Evolutionary conservation across 495 filamentous ascomycete genomes (phyloP).

Genomic region (Aspergillus funiculosus): DNA sequence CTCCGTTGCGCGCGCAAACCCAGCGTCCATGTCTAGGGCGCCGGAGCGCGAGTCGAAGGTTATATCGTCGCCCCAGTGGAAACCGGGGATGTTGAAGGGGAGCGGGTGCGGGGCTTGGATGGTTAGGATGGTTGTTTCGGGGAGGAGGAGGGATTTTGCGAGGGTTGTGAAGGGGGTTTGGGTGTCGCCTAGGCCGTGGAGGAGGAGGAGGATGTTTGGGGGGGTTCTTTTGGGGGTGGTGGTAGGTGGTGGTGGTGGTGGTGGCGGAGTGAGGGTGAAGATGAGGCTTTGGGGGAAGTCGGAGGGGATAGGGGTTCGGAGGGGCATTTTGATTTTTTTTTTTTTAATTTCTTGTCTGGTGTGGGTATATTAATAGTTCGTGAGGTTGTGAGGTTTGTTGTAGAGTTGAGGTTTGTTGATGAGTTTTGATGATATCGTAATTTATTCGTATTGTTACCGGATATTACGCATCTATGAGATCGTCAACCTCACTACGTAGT

Average conservation of each 20-base stretch:
- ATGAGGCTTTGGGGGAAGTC: conserved; percentile 50
- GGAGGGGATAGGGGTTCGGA: conserved; percentile 29
- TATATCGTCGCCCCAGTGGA: conserved; percentile 93
- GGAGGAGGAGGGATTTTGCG: conserved; percentile 65
- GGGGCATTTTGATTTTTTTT: conserved; percentile 28
- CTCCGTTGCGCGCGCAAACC: conserved; percentile 53
- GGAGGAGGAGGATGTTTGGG: conserved; percentile 74
- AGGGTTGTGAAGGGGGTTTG: conserved; percentile 64
- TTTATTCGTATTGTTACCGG: too few relatives aligned
- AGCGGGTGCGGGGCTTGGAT: conserved; percentile 68
- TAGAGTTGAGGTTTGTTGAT: background rate
- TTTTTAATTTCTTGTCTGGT: background rate
- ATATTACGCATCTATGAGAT: too few relatives aligned
- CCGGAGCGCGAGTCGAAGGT: conserved; percentile 56
- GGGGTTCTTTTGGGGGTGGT: background rate
- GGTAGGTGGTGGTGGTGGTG: background rate
- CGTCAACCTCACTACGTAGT: too few relatives aligned
- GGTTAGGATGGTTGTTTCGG: conserved; percentile 72
- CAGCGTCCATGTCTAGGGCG: conserved; percentile 70
- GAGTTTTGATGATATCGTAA: too few relatives aligned
- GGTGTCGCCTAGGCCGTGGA: conserved; percentile 87
- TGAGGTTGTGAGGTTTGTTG: background rate
- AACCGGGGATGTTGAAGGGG: conserved; percentile 69
- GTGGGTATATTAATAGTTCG: background rate
- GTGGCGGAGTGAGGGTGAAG: conserved; percentile 42